Conservation (phyloP, 2,329 filamentous ascomycete genomes). For the Biscogniauxia mediterranea region DNA sequence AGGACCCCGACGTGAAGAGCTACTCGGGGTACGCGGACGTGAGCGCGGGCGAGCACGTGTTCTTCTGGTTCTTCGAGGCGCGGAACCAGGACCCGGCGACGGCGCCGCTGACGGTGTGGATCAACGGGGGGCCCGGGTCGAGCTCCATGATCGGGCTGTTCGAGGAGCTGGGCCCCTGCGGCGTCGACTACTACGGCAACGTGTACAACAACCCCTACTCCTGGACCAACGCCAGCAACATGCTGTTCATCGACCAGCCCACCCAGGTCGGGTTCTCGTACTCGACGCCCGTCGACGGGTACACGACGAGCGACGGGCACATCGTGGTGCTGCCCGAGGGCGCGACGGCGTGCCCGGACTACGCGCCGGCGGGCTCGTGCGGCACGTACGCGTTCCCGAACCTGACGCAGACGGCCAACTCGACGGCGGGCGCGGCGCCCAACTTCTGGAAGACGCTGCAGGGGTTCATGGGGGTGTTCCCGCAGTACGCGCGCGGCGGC, state of each 20-base stretch:
- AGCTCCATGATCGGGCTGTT: conserved; percentile 56
- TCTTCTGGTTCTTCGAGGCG: conserved; percentile 52
- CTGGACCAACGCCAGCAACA: conserved; percentile 58
- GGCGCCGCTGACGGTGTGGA: conserved; percentile 50
- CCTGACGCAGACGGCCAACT: conserved; percentile 49
- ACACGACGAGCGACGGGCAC: conserved; percentile 19
- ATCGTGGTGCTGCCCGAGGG: conserved; percentile 43
- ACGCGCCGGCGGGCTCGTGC: conserved; percentile 43
- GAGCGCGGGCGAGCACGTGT: conserved; percentile 39
- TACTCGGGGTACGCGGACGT: conserved; percentile 45
- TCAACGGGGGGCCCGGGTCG: conserved; percentile 52
- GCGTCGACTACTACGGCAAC: conserved; percentile 42
- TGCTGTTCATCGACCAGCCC: conserved; percentile 62
- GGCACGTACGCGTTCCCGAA: conserved; percentile 55
- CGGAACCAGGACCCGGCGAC: conserved; percentile 41
- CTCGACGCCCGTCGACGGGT: conserved; percentile 33
- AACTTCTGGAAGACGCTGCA: conserved; percentile 61
- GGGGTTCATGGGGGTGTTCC: conserved; percentile 62
- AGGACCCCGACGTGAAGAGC: conserved; percentile 40
- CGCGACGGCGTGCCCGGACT: conserved; percentile 42
- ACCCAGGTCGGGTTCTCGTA: conserved; percentile 58
- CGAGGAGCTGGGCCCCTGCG: conserved; percentile 40
- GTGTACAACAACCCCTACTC: conserved; percentile 55
- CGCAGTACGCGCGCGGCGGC: conserved; percentile 45
- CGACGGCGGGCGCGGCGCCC: conserved; percentile 51